Conservation (phyloP, 2,329 filamentous ascomycete species). For the Penicillium sp. region DNA sequence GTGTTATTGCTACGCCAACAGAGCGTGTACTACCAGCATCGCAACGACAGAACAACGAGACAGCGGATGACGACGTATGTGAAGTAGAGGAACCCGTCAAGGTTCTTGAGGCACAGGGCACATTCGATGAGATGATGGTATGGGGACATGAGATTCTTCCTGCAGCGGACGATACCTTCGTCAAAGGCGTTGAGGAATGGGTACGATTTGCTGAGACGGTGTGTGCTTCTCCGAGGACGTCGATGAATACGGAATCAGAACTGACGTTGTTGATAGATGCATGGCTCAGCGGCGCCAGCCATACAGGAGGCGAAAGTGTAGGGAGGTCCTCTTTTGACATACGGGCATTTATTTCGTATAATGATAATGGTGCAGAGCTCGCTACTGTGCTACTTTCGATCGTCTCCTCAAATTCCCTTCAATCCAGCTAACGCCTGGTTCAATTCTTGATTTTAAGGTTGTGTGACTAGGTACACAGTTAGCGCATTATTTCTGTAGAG, state of each 20-base stretch:
- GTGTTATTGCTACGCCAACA: slow-evolving; percentile 59
- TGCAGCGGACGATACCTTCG: slow-evolving; percentile 68
- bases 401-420: too few relatives aligned
- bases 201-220: slow-evolving; percentile 70
- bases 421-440: too few relatives aligned
- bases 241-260: background rate
- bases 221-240: slow-evolving; percentile 29
- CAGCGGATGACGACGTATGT: slow-evolving; percentile 47
- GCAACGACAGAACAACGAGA: slow-evolving; percentile 41
- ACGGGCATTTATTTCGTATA: background rate
- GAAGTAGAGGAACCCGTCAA: slow-evolving; percentile 54
- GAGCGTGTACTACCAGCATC: slow-evolving; percentile 34
- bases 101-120: slow-evolving; percentile 62
- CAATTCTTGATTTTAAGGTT: too few relatives aligned
- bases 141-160: slow-evolving; percentile 77
- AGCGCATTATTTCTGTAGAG: background rate
- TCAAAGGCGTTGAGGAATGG: slow-evolving; percentile 80
- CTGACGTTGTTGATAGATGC: slow-evolving; percentile 29
- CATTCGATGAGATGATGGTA: slow-evolving; percentile 75
- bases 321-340: background rate
- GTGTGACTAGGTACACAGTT: too few relatives aligned
- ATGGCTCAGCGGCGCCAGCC: slow-evolving; percentile 19
- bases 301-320: slow-evolving; percentile 10
- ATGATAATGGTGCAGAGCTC: too few relatives aligned
- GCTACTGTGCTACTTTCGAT: too few relatives aligned